Evolutionary conservation across 306 rosid genomes (phyloP).

Genomic region (Pachyrhizus erosus): DNA sequence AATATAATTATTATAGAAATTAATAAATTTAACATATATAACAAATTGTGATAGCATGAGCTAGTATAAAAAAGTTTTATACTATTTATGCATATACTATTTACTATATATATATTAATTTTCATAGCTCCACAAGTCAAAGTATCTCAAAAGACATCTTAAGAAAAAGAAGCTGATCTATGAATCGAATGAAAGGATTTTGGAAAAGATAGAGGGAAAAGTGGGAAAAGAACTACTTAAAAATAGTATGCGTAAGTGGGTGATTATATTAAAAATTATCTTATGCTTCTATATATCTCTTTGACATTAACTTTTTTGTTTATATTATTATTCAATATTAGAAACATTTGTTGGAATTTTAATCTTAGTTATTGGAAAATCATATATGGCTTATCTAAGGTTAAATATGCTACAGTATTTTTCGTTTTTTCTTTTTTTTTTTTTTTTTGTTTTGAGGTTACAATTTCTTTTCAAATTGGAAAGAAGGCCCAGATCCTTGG

Average conservation of each 20-base stretch:
- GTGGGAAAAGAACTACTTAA: not conserved
- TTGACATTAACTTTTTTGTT: conserved; percentile 27
- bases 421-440: no score
- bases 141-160: conserved; percentile 31
- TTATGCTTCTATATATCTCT: conserved; percentile 14
- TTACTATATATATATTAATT: not conserved
- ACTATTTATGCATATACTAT: no score
- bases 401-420: no score
- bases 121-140: not conserved
- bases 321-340: not conserved
- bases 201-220: no score
- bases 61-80: no score
- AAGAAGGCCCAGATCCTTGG: no score
- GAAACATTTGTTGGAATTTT: not conserved
- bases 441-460: no score
- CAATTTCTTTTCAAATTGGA: no score
- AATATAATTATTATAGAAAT: no score
- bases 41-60: no score
- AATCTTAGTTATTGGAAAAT: not conserved
- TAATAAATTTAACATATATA: no score
- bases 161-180: not conserved
- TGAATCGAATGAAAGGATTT: conserved; percentile 12
- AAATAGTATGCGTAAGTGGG: not conserved
- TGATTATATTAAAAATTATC: not conserved
- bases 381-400: no score